Conservation (phyloP, 768 basidiomycete species). For the Xerocomus spinulosus region DNA sequence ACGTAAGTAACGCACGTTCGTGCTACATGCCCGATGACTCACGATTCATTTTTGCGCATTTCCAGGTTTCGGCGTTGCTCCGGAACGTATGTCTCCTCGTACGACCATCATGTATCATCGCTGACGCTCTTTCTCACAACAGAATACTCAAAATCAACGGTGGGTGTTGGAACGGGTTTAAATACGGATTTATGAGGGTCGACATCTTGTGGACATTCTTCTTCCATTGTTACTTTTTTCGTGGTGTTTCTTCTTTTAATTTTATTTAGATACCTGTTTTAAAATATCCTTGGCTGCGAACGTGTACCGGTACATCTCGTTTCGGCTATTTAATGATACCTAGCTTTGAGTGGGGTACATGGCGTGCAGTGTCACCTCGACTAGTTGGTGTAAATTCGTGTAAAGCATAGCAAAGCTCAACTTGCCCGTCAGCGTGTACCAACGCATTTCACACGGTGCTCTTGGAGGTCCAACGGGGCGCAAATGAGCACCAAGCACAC, state of each 20-base stretch:
- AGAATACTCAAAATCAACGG: slow-evolving; percentile 10
- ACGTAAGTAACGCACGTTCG: neutral
- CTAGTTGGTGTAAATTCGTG: no score
- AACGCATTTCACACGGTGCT: no score
- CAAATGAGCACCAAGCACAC: no score
- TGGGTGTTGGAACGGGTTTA: slow-evolving; percentile 8
- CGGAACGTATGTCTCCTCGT: neutral
- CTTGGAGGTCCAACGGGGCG: no score
- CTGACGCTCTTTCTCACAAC: neutral
- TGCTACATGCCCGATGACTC: neutral
- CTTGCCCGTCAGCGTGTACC: no score
- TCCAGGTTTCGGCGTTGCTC: neutral
- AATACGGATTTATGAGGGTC: neutral
- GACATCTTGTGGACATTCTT: neutral
- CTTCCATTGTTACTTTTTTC: neutral
- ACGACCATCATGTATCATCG: neutral
- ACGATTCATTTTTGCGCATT: neutral
- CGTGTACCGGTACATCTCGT: slow-evolving; percentile 1
- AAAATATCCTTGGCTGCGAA: neutral
- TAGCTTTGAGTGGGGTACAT: neutral
- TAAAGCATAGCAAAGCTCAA: no score
- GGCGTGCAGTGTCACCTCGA: no score
- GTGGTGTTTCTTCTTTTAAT: neutral
- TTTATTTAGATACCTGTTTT: neutral
- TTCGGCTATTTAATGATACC: neutral